Conservation (phyloP, 2,329 filamentous ascomycete genomes). For the Metarhizium anisopliae region DNA sequence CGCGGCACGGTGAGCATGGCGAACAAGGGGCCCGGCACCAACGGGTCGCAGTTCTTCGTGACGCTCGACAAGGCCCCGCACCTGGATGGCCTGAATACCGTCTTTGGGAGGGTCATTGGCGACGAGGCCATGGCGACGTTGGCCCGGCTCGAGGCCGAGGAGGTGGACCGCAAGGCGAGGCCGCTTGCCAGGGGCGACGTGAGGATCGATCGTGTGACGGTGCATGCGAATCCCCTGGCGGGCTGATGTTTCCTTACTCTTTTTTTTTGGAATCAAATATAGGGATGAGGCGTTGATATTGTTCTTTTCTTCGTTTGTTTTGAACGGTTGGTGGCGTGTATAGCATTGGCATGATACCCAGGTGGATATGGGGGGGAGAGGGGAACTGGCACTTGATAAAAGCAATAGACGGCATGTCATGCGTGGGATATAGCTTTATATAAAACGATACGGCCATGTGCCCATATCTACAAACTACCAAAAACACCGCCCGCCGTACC, state of each 20-base stretch:
- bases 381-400: background rate
- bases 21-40: slow-evolving; percentile 65
- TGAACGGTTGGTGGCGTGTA: no score
- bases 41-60: slow-evolving; percentile 76
- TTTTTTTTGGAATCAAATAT: no score
- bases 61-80: slow-evolving; percentile 70
- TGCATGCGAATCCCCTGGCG: slow-evolving; percentile 75
- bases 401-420: no score
- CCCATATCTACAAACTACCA: no score
- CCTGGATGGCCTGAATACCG: slow-evolving; percentile 75
- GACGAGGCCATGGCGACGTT: slow-evolving; percentile 57
- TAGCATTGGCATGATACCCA: no score
- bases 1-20: slow-evolving; percentile 70
- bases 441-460: no score
- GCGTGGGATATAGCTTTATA: no score
- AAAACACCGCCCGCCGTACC: no score
- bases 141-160: slow-evolving; percentile 60
- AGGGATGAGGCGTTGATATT: background rate
- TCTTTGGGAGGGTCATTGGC: slow-evolving; percentile 67
- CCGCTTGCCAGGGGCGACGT: slow-evolving; percentile 50
- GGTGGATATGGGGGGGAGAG: no score
- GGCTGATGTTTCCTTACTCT: slow-evolving; percentile 23
- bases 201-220: slow-evolving; percentile 58
- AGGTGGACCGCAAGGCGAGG: slow-evolving; percentile 70
- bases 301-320: background rate